Conservation (phyloP, 1,284 basidiomycete species). For the Moesziomyces antarcticus region DNA sequence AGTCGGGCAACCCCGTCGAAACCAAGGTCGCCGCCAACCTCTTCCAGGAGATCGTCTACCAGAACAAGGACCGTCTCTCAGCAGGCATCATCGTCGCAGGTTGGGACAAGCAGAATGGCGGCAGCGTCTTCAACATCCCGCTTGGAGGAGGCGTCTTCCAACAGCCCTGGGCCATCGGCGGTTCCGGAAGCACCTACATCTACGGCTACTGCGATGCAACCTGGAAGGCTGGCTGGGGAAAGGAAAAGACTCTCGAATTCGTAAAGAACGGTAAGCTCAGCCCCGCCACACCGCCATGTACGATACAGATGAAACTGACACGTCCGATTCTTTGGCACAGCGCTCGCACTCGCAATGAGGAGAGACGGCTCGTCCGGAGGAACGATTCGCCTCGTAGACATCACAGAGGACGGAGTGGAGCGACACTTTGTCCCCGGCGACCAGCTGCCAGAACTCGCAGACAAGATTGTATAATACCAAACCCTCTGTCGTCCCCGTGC, state of each 20-base stretch:
- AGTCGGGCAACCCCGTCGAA: conserved; percentile 78
- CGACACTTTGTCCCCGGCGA: conserved; percentile 91
- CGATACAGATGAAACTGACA: not conserved
- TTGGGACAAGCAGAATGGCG: conserved; percentile 93
- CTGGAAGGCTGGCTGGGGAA: conserved; percentile 92
- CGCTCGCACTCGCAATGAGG: conserved; percentile 93
- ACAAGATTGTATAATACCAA: conserved; percentile 52
- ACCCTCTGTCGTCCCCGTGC: not conserved
- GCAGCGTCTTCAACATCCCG: conserved; percentile 87
- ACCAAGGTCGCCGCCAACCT: conserved; percentile 84
- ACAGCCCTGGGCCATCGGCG: conserved; percentile 65
- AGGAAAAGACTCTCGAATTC: conserved; percentile 90
- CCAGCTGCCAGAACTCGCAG: conserved; percentile 55
- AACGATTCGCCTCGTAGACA: conserved; percentile 95
- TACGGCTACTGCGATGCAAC: conserved; percentile 99
- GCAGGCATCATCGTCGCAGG: conserved; percentile 99
- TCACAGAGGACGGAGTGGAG: conserved; percentile 90
- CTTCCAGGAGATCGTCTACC: conserved; percentile 91
- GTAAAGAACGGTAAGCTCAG: conserved; percentile 80
- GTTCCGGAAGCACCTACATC: conserved; percentile 94
- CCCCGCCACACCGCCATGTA: too few relatives aligned
- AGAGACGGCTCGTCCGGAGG: conserved; percentile 98
- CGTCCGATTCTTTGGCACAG: conserved; percentile 65
- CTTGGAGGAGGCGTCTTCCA: conserved; percentile 64
- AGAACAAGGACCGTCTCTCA: conserved; percentile 83